Percentiles rank a stretch among this genome's conserved stretches.
phyloP scores from a whole-genome alignment of 129 eudicot species.

The Saposhnikovia divaricata region DNA sequence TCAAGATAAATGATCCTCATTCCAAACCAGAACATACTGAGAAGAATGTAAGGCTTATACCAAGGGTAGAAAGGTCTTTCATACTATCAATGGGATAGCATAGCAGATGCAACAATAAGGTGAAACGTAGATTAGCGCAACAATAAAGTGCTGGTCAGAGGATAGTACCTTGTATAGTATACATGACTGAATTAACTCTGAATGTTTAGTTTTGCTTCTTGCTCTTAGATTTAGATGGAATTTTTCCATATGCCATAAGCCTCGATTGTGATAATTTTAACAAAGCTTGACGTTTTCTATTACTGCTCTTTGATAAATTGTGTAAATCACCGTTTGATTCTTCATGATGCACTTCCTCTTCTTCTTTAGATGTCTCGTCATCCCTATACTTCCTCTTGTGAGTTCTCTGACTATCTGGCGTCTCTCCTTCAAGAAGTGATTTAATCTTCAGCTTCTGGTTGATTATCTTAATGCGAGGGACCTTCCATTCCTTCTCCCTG shows the following conservation, averaged over 20 bases:
- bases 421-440: conserved; percentile 27
- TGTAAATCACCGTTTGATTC: conserved; percentile 27
- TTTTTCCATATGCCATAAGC: conserved; percentile 60
- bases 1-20: not conserved
- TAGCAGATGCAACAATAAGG: not conserved
- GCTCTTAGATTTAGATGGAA: conserved; percentile 37
- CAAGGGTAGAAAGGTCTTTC: not conserved
- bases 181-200: not conserved
- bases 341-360: conserved; percentile 21
- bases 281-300: conserved; percentile 44
- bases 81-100: not conserved
- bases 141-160: not conserved
- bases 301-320: conserved; percentile 33
- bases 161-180: not conserved
- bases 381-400: conserved; percentile 18
- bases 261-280: conserved; percentile 41
- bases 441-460: conserved; percentile 38
- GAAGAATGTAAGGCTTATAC: not conserved
- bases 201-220: conserved; percentile 31
- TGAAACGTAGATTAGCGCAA: not conserved
- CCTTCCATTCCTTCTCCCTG: conserved; percentile 70
- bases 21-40: not conserved
- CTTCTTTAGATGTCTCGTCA: not conserved
- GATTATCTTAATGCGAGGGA: conserved; percentile 40
- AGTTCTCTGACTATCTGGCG: conserved; percentile 9